Evolutionary conservation across 2,329 filamentous ascomycete species (phyloP).

Genomic region (Trichoderma hamatum): DNA sequence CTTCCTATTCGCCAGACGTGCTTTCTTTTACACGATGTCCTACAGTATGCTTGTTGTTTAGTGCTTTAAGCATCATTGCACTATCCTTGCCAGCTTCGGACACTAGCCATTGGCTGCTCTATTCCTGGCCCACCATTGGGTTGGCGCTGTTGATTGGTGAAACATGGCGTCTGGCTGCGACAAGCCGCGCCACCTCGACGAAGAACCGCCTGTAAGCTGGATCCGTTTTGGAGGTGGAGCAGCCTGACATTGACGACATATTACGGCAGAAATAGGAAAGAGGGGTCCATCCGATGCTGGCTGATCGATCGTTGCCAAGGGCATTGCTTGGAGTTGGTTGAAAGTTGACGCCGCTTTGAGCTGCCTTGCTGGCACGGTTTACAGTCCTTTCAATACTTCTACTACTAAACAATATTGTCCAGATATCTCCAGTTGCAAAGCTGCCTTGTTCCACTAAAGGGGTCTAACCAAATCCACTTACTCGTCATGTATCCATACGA

Average conservation of each 20-base stretch:
- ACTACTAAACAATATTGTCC: not conserved
- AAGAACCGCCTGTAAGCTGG: not conserved
- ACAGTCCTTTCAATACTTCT: not conserved
- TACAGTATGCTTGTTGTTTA: slow-evolving; percentile 11
- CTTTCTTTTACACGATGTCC: not conserved
- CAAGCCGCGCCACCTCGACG: slow-evolving; percentile 7
- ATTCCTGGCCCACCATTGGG: not conserved
- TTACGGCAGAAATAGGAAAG: slow-evolving; percentile 6
- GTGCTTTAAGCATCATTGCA: not conserved
- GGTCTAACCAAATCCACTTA: not conserved
- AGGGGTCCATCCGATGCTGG: slow-evolving; percentile 7
- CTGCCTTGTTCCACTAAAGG: not conserved
- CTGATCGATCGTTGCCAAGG: not conserved
- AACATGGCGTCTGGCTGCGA: not conserved
- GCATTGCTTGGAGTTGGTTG: not conserved
- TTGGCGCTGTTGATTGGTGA: not conserved
- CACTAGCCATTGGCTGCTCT: not conserved
- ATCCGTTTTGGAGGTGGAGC: slow-evolving; percentile 12
- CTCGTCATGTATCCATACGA: not conserved
- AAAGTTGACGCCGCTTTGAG: not conserved
- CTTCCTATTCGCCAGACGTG: not conserved
- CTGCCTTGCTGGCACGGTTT: not conserved
- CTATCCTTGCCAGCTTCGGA: not conserved
- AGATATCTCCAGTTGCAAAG: not conserved
- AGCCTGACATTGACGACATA: not conserved